These are phyloP conservation scores for Podospora fimiseda DNA, from an alignment of 495 filamentous ascomycete genomes.

Conservation along the genomic window DNA sequence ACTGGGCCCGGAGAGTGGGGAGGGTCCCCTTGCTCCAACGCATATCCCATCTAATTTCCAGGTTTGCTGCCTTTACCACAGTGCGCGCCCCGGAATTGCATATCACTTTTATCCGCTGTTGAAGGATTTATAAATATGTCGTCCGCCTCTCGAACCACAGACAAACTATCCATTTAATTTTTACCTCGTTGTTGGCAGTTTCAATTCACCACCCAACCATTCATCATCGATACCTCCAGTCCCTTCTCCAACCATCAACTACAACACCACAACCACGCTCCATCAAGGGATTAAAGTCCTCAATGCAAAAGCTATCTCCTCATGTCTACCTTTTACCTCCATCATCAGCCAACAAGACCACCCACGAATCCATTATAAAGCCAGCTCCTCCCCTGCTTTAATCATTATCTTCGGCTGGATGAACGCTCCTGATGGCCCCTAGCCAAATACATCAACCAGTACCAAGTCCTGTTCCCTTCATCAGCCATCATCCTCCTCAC, in stretches of 20 bases:
- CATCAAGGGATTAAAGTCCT: constrained; percentile 1
- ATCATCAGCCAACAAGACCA: constrained; percentile 1
- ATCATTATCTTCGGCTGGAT: constrained; percentile 32
- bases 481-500: constrained; percentile 24
- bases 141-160: not conserved
- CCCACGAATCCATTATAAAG: not conserved
- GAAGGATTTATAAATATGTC: not conserved
- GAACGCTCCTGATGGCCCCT: constrained; percentile 29
- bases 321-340: constrained; percentile 20
- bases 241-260: constrained; percentile 3
- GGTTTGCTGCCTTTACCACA: too few species aligned
- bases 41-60: too few species aligned
- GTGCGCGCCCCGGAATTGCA: too few species aligned
- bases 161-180: not conserved
- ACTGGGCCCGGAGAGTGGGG: too few species aligned
- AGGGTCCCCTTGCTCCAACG: too few species aligned
- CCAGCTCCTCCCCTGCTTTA: constrained; percentile 17
- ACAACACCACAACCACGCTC: not conserved
- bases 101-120: too few species aligned
- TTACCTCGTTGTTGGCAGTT: not conserved
- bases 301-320: constrained; percentile 25
- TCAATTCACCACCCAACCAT: not conserved
- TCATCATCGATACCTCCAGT: not conserved
- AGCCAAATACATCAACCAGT: constrained; percentile 19
- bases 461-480: constrained; percentile 25